Percentiles rank a stretch among this genome's conserved stretches.
These are phyloP conservation scores for Vitis rotundifolia DNA, from an alignment of 164 flowering plant species.

Conservation along the genomic window DNA sequence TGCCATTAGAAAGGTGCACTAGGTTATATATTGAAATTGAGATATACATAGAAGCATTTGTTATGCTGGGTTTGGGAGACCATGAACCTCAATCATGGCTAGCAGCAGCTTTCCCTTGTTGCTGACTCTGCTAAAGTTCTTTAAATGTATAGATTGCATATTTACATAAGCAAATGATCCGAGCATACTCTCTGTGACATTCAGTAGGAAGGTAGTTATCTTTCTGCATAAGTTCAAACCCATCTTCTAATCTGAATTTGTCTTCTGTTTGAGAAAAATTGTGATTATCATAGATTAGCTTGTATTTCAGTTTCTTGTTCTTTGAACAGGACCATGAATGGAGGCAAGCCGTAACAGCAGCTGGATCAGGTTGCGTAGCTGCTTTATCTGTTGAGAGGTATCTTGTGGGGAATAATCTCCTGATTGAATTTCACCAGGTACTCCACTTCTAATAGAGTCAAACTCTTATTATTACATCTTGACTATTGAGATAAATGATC, in stretches of 20 bases:
- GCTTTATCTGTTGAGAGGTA: conserved; percentile 97
- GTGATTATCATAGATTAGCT: background rate
- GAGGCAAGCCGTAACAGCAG: conserved; percentile 99
- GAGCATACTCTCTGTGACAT: background rate
- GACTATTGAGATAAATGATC: background rate
- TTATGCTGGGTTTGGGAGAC: no score
- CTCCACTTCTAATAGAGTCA: background rate
- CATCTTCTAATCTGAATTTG: background rate
- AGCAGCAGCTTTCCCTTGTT: no score
- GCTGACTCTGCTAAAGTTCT: no score
- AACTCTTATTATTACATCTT: background rate
- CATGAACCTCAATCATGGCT: no score
- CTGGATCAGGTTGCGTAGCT: conserved; percentile 98
- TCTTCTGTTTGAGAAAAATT: background rate
- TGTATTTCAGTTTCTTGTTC: conserved; percentile 4
- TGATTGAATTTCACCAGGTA: conserved; percentile 98
- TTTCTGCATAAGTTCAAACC: background rate
- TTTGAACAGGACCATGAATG: conserved; percentile 85
- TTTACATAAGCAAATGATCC: background rate
- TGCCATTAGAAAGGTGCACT: no score
- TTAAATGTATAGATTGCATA: no score
- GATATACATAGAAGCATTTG: no score
- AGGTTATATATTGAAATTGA: no score
- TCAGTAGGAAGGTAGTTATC: background rate
- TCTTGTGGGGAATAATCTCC: conserved; percentile 75